Conservation (phyloP, 1,139 yeast species). For the Scheffersomyces cryptocercus region DNA sequence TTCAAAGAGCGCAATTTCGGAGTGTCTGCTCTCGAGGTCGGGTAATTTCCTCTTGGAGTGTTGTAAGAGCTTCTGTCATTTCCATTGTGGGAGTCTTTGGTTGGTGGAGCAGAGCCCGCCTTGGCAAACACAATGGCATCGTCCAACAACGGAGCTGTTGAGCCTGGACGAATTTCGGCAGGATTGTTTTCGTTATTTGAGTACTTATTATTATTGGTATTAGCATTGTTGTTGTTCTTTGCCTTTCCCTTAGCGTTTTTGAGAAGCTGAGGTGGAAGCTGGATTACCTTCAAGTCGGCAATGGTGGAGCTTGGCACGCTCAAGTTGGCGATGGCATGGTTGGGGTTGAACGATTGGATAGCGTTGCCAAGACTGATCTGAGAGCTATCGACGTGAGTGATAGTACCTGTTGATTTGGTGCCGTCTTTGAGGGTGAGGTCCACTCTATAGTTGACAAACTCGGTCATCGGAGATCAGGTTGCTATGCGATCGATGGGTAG, state of each 20-base stretch:
- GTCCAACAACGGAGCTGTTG: conserved; percentile 15
- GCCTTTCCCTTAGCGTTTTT: conserved; percentile 20
- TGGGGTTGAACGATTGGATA: conserved; percentile 19
- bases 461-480: conserved; percentile 19
- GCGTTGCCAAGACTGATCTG: conserved; percentile 41
- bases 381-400: conserved; percentile 43
- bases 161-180: conserved; percentile 1
- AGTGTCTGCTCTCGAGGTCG: conserved; percentile 13
- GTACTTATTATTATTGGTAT: conserved; percentile 10
- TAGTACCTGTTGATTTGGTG: conserved; percentile 44
- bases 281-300: conserved; percentile 51
- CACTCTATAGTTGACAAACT: conserved; percentile 58
- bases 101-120: conserved; percentile 7
- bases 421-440: conserved; percentile 51
- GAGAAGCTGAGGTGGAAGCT: conserved; percentile 41
- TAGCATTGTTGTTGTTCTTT: conserved; percentile 3
- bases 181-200: conserved; percentile 4
- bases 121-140: conserved; percentile 31
- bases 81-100: neutral
- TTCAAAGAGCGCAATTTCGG: conserved; percentile 13
- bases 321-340: conserved; percentile 19
- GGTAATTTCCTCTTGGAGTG: neutral
- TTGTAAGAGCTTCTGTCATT: neutral
- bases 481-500: neutral
- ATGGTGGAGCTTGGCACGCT: conserved; percentile 36